Conservation (phyloP, 1,139 yeast species). For the Kodamaea suecica region DNA sequence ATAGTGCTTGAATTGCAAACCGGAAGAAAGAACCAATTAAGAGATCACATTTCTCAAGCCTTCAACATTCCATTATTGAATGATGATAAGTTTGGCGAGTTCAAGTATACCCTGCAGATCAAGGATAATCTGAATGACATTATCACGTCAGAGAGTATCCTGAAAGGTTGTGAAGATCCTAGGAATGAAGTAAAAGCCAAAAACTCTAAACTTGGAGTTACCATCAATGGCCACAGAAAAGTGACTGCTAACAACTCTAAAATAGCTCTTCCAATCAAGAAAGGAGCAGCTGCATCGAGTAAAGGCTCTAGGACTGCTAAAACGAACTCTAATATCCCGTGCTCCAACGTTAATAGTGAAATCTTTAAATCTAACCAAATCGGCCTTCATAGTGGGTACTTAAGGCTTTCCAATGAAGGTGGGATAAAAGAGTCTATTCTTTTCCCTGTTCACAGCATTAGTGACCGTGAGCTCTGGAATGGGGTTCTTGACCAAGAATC, state of each 20-base stretch:
- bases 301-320: too few relatives aligned
- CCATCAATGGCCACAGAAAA: too few relatives aligned
- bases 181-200: too few relatives aligned
- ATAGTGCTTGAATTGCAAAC: constrained; percentile 21
- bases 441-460: constrained; percentile 12
- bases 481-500: constrained; percentile 13
- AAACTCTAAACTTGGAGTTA: too few relatives aligned
- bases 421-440: constrained; percentile 12
- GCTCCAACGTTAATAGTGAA: constrained; percentile 17
- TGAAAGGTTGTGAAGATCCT: too few relatives aligned
- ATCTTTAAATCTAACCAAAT: constrained; percentile 21
- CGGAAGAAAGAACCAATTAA: constrained; percentile 27
- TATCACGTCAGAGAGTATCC: too few relatives aligned
- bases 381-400: constrained; percentile 23
- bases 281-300: too few relatives aligned
- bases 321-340: too few relatives aligned
- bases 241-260: too few relatives aligned
- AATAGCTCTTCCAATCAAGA: too few relatives aligned
- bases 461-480: constrained; percentile 22
- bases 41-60: constrained; percentile 24
- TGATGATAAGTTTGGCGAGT: constrained; percentile 22
- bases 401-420: constrained; percentile 10
- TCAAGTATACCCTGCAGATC: constrained; percentile 14
- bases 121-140: too few relatives aligned
- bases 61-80: constrained; percentile 21